Evolutionary conservation across 257 asterid genomes (phyloP).

Genomic region (Gynochthodes officinalis): DNA sequence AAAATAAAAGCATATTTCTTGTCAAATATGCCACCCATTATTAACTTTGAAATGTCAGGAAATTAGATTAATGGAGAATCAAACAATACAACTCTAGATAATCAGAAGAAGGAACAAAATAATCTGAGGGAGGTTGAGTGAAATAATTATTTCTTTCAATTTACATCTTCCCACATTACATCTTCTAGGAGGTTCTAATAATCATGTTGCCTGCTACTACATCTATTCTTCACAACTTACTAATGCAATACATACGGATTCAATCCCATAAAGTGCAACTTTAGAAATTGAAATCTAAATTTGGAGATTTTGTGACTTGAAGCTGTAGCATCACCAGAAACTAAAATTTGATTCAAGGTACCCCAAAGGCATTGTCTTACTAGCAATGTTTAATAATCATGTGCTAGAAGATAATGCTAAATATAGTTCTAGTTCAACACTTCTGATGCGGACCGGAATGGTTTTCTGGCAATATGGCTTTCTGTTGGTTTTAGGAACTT

Average conservation of each 20-base stretch:
- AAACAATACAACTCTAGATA: not conserved
- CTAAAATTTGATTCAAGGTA: not conserved
- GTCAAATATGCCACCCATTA: not conserved
- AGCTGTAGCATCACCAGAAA: not conserved
- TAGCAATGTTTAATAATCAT: not conserved
- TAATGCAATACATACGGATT: not conserved
- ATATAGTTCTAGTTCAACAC: not conserved
- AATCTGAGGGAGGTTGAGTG: not conserved
- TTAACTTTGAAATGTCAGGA: not conserved
- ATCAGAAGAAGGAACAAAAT: not conserved
- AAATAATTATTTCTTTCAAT: not conserved
- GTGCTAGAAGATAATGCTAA: not conserved
- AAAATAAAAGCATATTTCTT: not conserved
- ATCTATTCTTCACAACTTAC: not conserved
- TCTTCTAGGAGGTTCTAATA: not conserved
- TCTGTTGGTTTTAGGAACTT: not conserved
- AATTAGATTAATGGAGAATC: not conserved
- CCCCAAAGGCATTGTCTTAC: not conserved
- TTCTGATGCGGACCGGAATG: not conserved
- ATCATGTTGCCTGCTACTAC: not conserved
- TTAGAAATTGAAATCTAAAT: not conserved
- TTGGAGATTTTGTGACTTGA: no score
- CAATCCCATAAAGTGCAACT: not conserved
- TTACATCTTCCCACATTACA: not conserved
- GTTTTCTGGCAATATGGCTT: not conserved